These are phyloP conservation scores for Herpetomonas muscarum DNA, from an alignment of 208 protist species.

Conservation along the genomic window DNA sequence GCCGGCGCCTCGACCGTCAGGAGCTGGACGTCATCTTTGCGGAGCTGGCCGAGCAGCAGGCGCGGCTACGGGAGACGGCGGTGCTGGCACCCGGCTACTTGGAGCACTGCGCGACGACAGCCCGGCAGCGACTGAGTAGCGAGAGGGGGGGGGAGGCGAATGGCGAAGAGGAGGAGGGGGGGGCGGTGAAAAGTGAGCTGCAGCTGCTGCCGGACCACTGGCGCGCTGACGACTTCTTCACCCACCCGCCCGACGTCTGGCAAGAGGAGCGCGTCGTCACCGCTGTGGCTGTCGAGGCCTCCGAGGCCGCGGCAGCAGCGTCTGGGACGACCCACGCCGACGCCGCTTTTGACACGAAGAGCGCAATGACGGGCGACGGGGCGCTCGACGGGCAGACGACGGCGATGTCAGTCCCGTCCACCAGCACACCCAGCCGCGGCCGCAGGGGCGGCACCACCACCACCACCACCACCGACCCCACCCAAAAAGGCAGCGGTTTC, in stretches of 20 bases:
- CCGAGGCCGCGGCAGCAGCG: too few species aligned
- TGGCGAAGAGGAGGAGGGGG: slow-evolving; percentile 4
- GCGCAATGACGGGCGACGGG: too few species aligned
- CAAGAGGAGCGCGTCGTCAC: background rate
- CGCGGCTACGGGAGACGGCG: background rate
- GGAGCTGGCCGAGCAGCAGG: slow-evolving; percentile 12
- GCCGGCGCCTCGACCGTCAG: slow-evolving; percentile 10
- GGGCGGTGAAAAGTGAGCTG: slow-evolving; percentile 3
- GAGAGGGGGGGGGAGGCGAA: slow-evolving; percentile 7
- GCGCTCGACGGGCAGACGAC: too few species aligned
- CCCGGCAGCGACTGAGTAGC: background rate
- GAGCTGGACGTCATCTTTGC: slow-evolving; percentile 11
- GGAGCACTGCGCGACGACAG: background rate
- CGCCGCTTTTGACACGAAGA: too few species aligned
- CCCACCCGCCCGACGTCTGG: background rate
- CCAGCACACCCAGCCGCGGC: too few species aligned
- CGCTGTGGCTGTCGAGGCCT: background rate
- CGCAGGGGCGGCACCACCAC: too few species aligned
- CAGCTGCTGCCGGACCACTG: slow-evolving; percentile 8
- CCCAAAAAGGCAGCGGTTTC: background rate
- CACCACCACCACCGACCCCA: too few species aligned
- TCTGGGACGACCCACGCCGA: too few species aligned
- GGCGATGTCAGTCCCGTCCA: too few species aligned
- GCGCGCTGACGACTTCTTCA: slow-evolving; percentile 8
- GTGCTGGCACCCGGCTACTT: slow-evolving; percentile 6